Percentiles rank a stretch among this genome's conserved stretches.
Evolutionary conservation across 1,284 basidiomycete species (phyloP).

Genomic region (Cutaneotrichosporon cutaneum): DNA sequence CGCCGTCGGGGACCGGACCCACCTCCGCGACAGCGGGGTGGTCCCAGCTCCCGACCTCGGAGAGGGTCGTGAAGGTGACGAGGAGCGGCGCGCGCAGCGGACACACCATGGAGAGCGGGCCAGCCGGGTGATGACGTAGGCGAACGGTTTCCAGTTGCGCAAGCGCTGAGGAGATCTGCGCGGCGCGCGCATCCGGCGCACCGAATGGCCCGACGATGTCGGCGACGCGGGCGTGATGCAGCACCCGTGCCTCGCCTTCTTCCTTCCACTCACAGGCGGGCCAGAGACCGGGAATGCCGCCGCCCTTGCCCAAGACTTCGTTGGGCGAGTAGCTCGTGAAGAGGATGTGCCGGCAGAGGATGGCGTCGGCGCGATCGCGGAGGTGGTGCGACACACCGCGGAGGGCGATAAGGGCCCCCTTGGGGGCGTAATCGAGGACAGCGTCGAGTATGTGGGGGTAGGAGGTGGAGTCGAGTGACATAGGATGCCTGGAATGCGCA

Average conservation of each 20-base stretch:
- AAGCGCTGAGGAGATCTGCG: constrained; percentile 4
- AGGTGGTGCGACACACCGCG: constrained; percentile 13
- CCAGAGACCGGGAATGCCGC: constrained; percentile 13
- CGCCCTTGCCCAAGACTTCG: constrained; percentile 1
- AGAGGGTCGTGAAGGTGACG: constrained; percentile 19
- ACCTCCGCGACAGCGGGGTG: constrained; percentile 16
- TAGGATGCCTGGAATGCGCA: neutral
- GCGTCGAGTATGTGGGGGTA: constrained; percentile 21
- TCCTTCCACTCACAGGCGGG: neutral
- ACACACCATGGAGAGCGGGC: neutral
- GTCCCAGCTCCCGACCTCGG: constrained; percentile 11
- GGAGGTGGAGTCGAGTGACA: constrained; percentile 1
- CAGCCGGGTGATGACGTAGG: constrained; percentile 15
- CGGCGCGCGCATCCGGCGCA: constrained; percentile 2
- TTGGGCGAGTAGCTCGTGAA: constrained; percentile 9
- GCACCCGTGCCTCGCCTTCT: constrained; percentile 9
- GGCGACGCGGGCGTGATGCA: constrained; percentile 14
- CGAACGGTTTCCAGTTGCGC: constrained; percentile 6
- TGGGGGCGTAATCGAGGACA: constrained; percentile 10
- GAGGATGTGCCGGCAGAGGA: constrained; percentile 19
- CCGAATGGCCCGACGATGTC: constrained; percentile 18
- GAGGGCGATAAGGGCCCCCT: constrained; percentile 10
- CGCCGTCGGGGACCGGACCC: constrained; percentile 16
- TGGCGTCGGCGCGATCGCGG: constrained; percentile 17
- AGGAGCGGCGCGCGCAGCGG: constrained; percentile 10